phyloP scores from a whole-genome alignment of 345 rosid species.

The Trapa bicornis region DNA sequence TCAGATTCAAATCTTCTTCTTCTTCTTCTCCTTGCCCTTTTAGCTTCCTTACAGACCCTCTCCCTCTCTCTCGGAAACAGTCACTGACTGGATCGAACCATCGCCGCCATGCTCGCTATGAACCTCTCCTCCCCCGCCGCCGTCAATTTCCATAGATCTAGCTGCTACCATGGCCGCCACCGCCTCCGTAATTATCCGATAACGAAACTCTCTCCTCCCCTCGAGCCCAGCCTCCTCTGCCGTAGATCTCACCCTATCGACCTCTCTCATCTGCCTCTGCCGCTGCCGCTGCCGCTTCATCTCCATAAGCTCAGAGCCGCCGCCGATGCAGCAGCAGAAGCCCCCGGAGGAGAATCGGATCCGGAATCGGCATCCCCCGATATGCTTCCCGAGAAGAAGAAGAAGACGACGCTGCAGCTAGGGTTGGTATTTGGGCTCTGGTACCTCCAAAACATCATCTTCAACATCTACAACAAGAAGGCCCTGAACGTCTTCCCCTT shows the following conservation, averaged over 20 bases:
- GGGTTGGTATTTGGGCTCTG: slow-evolving; percentile 71
- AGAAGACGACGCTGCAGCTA: slow-evolving; percentile 47
- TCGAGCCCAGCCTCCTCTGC: not conserved
- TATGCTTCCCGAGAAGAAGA: slow-evolving; percentile 9
- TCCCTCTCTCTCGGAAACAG: not conserved
- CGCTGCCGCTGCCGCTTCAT: not conserved
- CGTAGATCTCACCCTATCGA: not conserved
- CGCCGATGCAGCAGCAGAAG: not conserved
- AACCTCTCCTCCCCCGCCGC: not conserved
- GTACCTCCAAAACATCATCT: slow-evolving; percentile 88
- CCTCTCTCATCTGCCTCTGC: not conserved
- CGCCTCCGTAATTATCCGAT: not conserved
- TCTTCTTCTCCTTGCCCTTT: not conserved
- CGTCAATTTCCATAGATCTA: not conserved
- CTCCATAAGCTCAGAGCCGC: not conserved
- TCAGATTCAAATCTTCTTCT: not conserved
- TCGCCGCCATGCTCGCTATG: not conserved
- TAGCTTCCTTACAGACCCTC: not conserved
- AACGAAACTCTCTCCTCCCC: not conserved
- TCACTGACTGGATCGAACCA: not conserved
- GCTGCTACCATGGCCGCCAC: not conserved
- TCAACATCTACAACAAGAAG: slow-evolving; percentile 89
- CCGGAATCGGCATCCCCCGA: not conserved
- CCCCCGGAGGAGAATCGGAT: not conserved
- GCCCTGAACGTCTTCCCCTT: slow-evolving; percentile 76